Conservation (phyloP, 495 filamentous ascomycete genomes). For the Hyphodiscus hymeniophilus region DNA sequence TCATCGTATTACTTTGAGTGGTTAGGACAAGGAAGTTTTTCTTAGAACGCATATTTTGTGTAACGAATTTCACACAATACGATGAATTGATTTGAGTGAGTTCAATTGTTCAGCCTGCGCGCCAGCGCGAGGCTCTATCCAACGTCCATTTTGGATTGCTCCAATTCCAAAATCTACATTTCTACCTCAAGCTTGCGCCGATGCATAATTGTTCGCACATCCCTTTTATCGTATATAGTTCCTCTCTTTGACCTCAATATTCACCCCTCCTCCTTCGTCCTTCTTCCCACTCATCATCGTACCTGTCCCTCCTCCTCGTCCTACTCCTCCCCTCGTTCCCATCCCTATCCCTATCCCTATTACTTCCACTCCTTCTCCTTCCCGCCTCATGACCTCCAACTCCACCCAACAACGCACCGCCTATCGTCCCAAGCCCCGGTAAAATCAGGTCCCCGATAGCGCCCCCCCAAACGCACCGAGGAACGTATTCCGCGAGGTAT, state of each 20-base stretch:
- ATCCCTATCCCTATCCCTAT: not conserved
- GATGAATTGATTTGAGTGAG: no score
- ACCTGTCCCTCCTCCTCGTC: slow-evolving; percentile 2
- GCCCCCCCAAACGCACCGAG: slow-evolving; percentile 14
- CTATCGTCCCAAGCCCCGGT: slow-evolving; percentile 12
- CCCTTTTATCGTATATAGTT: not conserved
- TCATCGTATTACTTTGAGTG: no score
- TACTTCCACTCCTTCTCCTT: not conserved
- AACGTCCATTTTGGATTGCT: no score
- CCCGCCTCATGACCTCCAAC: slow-evolving; percentile 8
- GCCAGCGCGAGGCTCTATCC: no score
- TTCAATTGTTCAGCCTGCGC: no score
- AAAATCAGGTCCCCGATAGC: slow-evolving; percentile 14
- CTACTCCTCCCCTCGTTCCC: not conserved
- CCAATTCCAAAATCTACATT: no score
- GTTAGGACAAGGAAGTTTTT: no score
- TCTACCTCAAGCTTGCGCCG: no score
- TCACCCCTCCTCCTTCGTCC: not conserved
- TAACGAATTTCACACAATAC: no score
- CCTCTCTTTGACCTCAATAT: not conserved
- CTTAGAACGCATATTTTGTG: no score
- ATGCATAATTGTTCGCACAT: not conserved
- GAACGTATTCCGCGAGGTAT: slow-evolving; percentile 12
- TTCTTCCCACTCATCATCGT: not conserved
- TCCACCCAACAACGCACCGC: slow-evolving; percentile 14